Evolutionary conservation across 2,329 filamentous ascomycete species (phyloP).

Genomic region (Dendryphion nanum): DNA sequence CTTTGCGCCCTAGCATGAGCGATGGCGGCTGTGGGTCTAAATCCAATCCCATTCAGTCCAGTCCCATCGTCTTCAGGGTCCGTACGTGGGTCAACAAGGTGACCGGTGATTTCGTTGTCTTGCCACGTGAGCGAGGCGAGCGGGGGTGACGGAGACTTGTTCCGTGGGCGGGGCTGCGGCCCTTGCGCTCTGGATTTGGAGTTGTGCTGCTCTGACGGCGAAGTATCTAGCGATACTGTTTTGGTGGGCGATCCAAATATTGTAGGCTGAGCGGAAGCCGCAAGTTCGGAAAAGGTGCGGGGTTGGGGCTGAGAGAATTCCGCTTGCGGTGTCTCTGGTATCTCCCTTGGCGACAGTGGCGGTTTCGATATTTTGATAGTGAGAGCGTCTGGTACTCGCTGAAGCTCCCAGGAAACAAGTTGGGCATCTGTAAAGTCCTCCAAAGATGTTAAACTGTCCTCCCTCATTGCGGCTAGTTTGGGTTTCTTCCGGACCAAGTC

Average conservation of each 20-base stretch:
- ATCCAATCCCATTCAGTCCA: constrained; percentile 64
- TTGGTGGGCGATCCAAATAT: constrained; percentile 17
- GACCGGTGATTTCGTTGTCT: constrained; percentile 62
- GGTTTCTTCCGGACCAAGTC: constrained; percentile 36
- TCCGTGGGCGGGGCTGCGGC: constrained; percentile 18
- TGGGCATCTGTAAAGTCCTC: constrained; percentile 9
- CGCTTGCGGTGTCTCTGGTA: constrained; percentile 26
- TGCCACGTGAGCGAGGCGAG: constrained; percentile 52
- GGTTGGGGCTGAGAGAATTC: constrained; percentile 24
- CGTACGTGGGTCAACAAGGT: constrained; percentile 48
- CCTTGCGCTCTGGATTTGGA: constrained; percentile 5
- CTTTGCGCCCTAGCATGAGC: constrained; percentile 57
- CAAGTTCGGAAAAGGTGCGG: constrained; percentile 31
- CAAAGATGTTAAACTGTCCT: constrained; percentile 17
- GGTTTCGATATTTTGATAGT: not conserved
- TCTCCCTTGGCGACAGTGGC: constrained; percentile 15
- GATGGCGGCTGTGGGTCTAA: constrained; percentile 59
- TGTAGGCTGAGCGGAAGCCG: constrained; percentile 29
- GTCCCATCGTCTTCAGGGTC: constrained; percentile 62
- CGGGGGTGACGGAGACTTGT: constrained; percentile 31
- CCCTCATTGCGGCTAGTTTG: constrained; percentile 27
- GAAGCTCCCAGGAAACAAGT: constrained; percentile 1
- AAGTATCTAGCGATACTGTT: constrained; percentile 6
- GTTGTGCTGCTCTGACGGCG: constrained; percentile 3
- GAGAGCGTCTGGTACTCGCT: constrained; percentile 1